Evolutionary conservation across 192 early-diverging fungal species (phyloP), one percentile per base, ranked within the genome.

Genomic region (Geranomyces michiganensis): DNA sequence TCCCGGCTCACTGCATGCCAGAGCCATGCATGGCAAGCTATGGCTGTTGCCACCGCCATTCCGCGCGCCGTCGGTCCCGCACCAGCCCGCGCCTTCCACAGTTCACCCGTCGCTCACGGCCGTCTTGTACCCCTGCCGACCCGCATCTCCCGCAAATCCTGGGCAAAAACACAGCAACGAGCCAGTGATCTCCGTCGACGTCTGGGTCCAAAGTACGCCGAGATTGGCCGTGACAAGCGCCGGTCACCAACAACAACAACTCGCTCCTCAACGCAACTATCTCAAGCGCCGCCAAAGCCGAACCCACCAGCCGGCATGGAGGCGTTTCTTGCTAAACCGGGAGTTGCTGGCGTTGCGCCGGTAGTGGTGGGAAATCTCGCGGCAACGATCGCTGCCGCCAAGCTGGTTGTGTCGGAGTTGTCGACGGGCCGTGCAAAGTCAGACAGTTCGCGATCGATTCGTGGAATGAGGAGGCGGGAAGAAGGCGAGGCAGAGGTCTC

Each of bases 221-320:
- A 48, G 51, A 56, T 76, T 21, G 78, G 74, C 10, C 68, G 78
- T 14, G 78, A 79, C 46, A 79, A 79, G 62, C 68, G 78, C 15
- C 66, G 67, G 30, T 76, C 74, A 19, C 78, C 78, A 15, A 64
- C 71, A 13, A 72, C 75, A 8, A 68, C 27, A 27, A 59, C 59
- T 1, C 67, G 65, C 15, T 69, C 74, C 24, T 63, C 55, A 24
- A 72, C 73, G 2, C 31, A 45, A 5, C 62, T 49, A 22, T 56
- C 68, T 10, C 72, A 68, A 31, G 24, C 45, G 19, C 66, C 74
- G 27, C 48, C 58, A 0, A 56, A 33, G 31, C 61, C 62, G 14
- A 27, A 45, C 12, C 26, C 62, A 17, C 15, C 22, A 32, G 15
- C 51, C 1, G 55, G 63, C 31, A 58, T 80, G 30, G 24, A 13